Evolutionary conservation across 108 stramenopile species (phyloP), one percentile per base, ranked within the genome.

Genomic region (Cyclostephanos tholiformis): DNA sequence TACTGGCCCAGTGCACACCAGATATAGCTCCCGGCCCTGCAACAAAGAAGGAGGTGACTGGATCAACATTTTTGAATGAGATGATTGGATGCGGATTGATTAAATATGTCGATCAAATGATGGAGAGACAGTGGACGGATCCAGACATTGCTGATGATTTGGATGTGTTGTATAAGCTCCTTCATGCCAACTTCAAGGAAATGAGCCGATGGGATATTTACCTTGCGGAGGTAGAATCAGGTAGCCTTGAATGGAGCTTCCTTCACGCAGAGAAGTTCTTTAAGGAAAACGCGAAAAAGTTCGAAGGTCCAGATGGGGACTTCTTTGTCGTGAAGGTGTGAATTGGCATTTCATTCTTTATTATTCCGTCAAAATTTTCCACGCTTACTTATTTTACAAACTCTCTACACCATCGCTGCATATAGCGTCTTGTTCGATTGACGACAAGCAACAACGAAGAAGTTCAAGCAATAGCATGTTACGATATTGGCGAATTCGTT

Each of bases 401-500:
- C 16, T 26, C 39, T 72, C 32, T 22, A 85, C 39, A 39, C 49
- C 50, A 17, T 32, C 20, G 26, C 39, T 56, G 12, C 17, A 27
- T 39, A 39, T 75, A 91, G 84, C 59, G 84, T 53, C 89, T 97
- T 9, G 93, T 96, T 73, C 75, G 84, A 9, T 84, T 98, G 61
- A 84, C 97, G 50, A 74, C 78, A 35, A 85, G 88, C 64, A 79
- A 83, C 26, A 94, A 96, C 77, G 89, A 92, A 63, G 95, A 97
- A 65, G 91, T 97, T 57, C 89, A 94, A 53, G 81, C 96, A 57
- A 94, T 98, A 83, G 98, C 98, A 7, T 97, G 95, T 75, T 97
- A 95, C 66, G 98, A 98, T 80, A 86, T 99, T 71, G 98, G 97
- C 53, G 97, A 97, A 79, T 97, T 97, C 68, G 95, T 93, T 27